These are phyloP conservation scores for Vaccinium corymbosum DNA, from an alignment of 148 eudicot genomes.

Conservation along the genomic window DNA sequence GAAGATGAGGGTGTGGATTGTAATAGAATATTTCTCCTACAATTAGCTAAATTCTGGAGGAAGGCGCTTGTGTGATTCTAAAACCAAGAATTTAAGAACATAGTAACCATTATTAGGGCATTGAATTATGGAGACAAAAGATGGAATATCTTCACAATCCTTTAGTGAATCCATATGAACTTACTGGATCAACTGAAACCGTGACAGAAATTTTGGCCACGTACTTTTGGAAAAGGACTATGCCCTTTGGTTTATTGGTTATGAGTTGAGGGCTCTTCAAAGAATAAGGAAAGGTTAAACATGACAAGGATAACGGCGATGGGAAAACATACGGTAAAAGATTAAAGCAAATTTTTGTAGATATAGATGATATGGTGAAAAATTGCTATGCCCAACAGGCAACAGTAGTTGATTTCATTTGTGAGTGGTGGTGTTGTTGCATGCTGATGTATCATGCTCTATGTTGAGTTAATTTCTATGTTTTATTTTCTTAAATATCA, in stretches of 20 bases:
- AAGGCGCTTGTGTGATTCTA: neutral
- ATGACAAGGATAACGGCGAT: neutral
- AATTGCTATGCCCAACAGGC: neutral
- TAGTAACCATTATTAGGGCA: no score
- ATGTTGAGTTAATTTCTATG: neutral
- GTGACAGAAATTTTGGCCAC: neutral
- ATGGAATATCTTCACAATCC: no score
- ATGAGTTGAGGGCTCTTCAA: conserved; percentile 3
- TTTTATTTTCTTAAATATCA: neutral
- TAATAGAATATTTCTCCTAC: no score
- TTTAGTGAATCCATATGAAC: no score
- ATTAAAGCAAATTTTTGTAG: neutral
- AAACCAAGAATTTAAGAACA: no score
- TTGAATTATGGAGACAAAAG: no score
- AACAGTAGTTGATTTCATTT: neutral
- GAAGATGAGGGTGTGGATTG: no score
- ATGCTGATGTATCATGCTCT: neutral
- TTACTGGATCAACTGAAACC: no score
- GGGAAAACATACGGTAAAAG: neutral
- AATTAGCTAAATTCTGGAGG: no score
- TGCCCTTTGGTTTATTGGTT: neutral
- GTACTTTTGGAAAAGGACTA: neutral
- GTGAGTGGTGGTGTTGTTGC: neutral
- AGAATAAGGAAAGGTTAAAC: neutral
- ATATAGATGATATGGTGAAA: neutral